A percentile compares a stretch with the other conserved stretches of the same genome.
Conservation (phyloP, 2,329 filamentous ascomycete species). For the Penicillium concentricum region DNA sequence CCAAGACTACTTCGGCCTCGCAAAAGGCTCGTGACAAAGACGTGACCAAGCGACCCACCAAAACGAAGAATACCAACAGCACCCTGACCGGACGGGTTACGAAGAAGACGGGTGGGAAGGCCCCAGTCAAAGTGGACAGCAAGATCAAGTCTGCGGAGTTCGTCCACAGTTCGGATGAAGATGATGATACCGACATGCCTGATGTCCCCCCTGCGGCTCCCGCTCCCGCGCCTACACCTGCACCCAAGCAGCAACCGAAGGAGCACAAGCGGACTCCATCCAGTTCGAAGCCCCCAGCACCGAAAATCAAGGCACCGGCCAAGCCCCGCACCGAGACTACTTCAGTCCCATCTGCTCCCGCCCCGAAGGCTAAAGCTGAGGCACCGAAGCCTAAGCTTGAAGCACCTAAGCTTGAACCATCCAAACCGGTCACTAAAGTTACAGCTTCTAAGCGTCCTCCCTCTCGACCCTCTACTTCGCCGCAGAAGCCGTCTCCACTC, state of each 20-base stretch:
- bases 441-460: constrained; percentile 37
- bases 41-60: constrained; percentile 36
- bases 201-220: constrained; percentile 38
- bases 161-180: constrained; percentile 53
- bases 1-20: constrained; percentile 26
- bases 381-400: constrained; percentile 22
- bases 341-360: constrained; percentile 18
- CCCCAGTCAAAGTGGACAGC: constrained; percentile 38
- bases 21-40: constrained; percentile 44
- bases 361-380: constrained; percentile 23
- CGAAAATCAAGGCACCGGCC: constrained; percentile 18
- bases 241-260: constrained; percentile 20
- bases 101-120: constrained; percentile 47
- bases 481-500: constrained; percentile 62
- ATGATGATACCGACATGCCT: constrained; percentile 33
- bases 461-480: constrained; percentile 50
- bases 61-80: constrained; percentile 52
- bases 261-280: constrained; percentile 16
- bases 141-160: constrained; percentile 56
- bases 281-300: constrained; percentile 15
- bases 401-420: constrained; percentile 24
- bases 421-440: constrained; percentile 28
- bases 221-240: constrained; percentile 9
- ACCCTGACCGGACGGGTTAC: constrained; percentile 44
- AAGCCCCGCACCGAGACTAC: constrained; percentile 20